Conservation (phyloP, 257 asterid species). For the Petunia axillaris region DNA sequence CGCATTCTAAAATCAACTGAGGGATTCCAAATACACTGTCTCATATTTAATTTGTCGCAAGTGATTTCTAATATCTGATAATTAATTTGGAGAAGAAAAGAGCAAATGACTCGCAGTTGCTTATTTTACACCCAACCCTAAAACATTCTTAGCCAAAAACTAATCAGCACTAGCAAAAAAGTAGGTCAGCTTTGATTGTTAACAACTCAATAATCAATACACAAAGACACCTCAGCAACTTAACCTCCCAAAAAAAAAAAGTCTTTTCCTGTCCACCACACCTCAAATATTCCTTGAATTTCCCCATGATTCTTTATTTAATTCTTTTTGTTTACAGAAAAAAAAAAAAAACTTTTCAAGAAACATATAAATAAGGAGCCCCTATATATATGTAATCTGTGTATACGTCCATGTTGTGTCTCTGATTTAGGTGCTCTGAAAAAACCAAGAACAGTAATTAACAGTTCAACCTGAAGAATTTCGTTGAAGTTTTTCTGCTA, state of each 20-base stretch:
- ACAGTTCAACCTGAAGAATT: not conserved
- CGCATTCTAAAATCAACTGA: too few relatives aligned
- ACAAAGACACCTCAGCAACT: not conserved
- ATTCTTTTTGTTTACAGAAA: not conserved
- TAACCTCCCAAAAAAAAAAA: too few relatives aligned
- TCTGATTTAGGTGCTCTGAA: not conserved
- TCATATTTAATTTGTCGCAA: too few relatives aligned
- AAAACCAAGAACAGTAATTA: not conserved
- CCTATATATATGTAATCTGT: not conserved
- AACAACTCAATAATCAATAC: not conserved
- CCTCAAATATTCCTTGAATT: not conserved
- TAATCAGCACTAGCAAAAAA: not conserved
- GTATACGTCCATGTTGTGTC: not conserved
- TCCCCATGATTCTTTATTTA: not conserved
- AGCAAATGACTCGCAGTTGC: not conserved
- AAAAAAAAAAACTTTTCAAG: not conserved
- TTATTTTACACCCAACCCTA: not conserved
- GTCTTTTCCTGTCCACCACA: not conserved
- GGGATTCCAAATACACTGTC: too few relatives aligned
- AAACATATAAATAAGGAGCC: not conserved
- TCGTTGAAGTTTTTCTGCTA: too few relatives aligned
- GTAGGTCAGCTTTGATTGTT: not conserved
- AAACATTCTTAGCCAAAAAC: not conserved
- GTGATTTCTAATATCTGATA: not conserved
- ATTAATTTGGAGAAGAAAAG: not conserved